Evolutionary conservation across 257 asterid genomes (phyloP).

Genomic region (Sherardia arvensis): DNA sequence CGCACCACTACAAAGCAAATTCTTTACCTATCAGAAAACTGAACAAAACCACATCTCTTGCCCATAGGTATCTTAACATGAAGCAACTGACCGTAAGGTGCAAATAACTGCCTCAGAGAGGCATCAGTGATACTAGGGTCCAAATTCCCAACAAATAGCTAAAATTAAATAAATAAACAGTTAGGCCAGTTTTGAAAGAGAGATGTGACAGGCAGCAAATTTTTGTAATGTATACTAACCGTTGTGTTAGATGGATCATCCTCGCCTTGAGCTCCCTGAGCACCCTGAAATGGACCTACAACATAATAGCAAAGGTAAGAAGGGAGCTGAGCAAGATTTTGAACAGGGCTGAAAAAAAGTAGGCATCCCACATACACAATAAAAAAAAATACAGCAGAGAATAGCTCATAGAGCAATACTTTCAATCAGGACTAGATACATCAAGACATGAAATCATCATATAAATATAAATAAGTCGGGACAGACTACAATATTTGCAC

Average conservation of each 20-base stretch:
- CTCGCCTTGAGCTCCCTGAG: constrained; percentile 74
- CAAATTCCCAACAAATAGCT: constrained; percentile 92
- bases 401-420: too few species aligned
- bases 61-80: constrained; percentile 93
- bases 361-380: too few species aligned
- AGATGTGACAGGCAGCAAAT: not conserved
- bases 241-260: constrained; percentile 93
- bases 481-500: too few species aligned
- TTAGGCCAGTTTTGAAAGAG: not conserved
- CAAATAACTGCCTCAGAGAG: constrained; percentile 70
- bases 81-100: constrained; percentile 64
- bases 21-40: constrained; percentile 74
- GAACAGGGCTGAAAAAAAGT: too few species aligned
- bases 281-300: constrained; percentile 70
- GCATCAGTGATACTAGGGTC: constrained; percentile 75
- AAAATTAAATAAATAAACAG: constrained; percentile 15
- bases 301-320: constrained; percentile 2
- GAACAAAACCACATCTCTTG: constrained; percentile 96
- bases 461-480: too few species aligned
- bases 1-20: not conserved
- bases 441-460: too few species aligned
- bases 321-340: constrained; percentile 6
- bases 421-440: too few species aligned
- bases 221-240: constrained; percentile 40
- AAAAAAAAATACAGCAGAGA: too few species aligned